Evolutionary conservation across 768 basidiomycete genomes (phyloP).

Genomic region (Fomitopsis serialis): DNA sequence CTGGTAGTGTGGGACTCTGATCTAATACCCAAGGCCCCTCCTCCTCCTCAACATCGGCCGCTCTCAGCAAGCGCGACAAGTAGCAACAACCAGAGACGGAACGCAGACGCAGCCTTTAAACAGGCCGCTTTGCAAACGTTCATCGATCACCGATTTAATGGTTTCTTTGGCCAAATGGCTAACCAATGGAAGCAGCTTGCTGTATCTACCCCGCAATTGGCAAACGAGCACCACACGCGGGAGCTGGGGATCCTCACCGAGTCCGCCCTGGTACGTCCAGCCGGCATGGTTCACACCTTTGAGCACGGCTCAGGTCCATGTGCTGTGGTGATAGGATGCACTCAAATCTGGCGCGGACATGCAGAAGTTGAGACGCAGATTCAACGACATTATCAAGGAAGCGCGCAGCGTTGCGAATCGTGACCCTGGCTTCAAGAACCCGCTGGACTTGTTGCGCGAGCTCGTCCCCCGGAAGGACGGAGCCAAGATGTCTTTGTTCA

Average conservation of each 20-base stretch:
- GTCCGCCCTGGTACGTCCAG: constrained; percentile 4
- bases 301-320: background rate
- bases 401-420: background rate
- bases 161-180: constrained; percentile 4
- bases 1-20: constrained; percentile 12
- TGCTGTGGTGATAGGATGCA: constrained; percentile 4
- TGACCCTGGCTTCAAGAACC: background rate
- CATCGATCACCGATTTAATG: constrained; percentile 7
- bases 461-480: constrained; percentile 4
- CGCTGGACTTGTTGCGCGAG: constrained; percentile 6
- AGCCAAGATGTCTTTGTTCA: background rate
- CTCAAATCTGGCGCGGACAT: constrained; percentile 12
- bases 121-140: constrained; percentile 9
- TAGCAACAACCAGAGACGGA: background rate
- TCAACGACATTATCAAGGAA: background rate
- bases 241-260: constrained; percentile 8
- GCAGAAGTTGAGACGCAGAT: background rate
- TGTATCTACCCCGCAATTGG: constrained; percentile 6
- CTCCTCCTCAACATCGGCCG: background rate
- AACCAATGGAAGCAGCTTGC: constrained; percentile 9
- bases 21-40: background rate
- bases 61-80: background rate
- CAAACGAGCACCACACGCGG: background rate
- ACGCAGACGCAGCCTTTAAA: background rate
- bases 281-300: too few relatives aligned